Conservation (phyloP, 257 asterid genomes). For the Misopates orontium region DNA sequence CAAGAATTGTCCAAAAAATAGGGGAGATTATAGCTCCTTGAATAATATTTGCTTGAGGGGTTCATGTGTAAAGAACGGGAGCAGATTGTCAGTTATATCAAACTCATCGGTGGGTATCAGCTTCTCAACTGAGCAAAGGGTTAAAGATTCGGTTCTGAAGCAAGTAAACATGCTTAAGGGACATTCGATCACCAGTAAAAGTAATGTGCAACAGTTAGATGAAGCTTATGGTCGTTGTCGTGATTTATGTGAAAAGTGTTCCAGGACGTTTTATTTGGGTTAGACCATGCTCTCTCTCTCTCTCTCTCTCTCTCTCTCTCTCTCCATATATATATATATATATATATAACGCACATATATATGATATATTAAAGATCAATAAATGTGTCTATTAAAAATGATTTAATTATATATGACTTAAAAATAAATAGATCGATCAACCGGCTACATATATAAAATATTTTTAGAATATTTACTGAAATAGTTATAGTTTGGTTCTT, state of each 20-base stretch:
- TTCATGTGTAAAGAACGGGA: slow-evolving; percentile 34
- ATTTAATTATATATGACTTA: too few species aligned
- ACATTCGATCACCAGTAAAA: slow-evolving; percentile 39
- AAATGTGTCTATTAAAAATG: too few species aligned
- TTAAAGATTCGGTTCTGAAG: slow-evolving; percentile 85
- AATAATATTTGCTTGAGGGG: too few species aligned
- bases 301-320: slow-evolving; percentile 23
- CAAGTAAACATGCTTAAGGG: slow-evolving; percentile 89
- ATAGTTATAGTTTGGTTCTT: too few species aligned
- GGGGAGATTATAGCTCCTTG: too few species aligned
- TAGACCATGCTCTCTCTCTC: slow-evolving; percentile 40
- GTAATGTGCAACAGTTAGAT: slow-evolving; percentile 53
- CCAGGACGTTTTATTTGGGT: slow-evolving; percentile 97
- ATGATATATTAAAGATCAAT: too few species aligned
- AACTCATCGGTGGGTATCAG: slow-evolving; percentile 67
- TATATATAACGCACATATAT: too few species aligned
- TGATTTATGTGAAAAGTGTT: slow-evolving; percentile 93
- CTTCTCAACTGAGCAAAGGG: slow-evolving; percentile 85
- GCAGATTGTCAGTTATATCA: slow-evolving; percentile 47
- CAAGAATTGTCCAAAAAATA: too few species aligned
- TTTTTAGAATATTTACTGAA: too few species aligned
- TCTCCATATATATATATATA: too few species aligned
- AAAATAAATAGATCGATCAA: too few species aligned
- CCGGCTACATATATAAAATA: too few species aligned
- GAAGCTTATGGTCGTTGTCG: slow-evolving; percentile 97